These are phyloP conservation scores for Boletus pseudopeckii DNA, from an alignment of 768 basidiomycete genomes.

Conservation along the genomic window DNA sequence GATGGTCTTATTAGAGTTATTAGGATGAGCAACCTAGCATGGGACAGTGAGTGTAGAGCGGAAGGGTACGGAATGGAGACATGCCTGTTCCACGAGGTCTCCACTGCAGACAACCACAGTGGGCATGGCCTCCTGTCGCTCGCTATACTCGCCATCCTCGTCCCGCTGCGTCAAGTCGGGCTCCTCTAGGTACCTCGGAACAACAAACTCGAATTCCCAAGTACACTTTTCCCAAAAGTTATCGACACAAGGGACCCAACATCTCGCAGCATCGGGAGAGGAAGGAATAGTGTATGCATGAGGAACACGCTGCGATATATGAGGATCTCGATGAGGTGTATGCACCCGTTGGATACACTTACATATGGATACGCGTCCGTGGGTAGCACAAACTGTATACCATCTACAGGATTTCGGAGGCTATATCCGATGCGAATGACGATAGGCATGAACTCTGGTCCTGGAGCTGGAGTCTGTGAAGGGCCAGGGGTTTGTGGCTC, in stretches of 20 bases:
- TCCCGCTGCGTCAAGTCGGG: constrained; percentile 34
- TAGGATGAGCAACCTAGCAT: constrained; percentile 82
- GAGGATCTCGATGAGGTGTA: constrained; percentile 9
- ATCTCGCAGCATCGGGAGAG: constrained; percentile 86
- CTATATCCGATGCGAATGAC: constrained; percentile 76
- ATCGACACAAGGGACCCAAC: constrained; percentile 98
- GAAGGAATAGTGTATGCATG: constrained; percentile 90
- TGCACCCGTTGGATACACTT: constrained; percentile 33
- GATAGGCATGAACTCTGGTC: constrained; percentile 73
- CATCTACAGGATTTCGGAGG: constrained; percentile 77
- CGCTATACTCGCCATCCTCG: constrained; percentile 41
- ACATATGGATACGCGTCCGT: constrained; percentile 83
- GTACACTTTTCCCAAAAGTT: constrained; percentile 94
- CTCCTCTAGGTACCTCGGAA: constrained; percentile 79
- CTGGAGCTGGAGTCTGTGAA: constrained; percentile 33
- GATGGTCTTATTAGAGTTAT: constrained; percentile 90
- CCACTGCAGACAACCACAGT: constrained; percentile 93
- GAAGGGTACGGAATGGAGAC: constrained; percentile 19
- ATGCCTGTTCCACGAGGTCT: constrained; percentile 89
- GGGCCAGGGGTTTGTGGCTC: constrained; percentile 70
- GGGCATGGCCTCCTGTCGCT: constrained; percentile 58
- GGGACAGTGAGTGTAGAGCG: constrained; percentile 6
- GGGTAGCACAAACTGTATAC: constrained; percentile 79
- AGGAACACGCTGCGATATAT: constrained; percentile 68
- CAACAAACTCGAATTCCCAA: constrained; percentile 97